Evolutionary conservation across 257 asterid genomes (phyloP).

Genomic region (Ilex asprella): DNA sequence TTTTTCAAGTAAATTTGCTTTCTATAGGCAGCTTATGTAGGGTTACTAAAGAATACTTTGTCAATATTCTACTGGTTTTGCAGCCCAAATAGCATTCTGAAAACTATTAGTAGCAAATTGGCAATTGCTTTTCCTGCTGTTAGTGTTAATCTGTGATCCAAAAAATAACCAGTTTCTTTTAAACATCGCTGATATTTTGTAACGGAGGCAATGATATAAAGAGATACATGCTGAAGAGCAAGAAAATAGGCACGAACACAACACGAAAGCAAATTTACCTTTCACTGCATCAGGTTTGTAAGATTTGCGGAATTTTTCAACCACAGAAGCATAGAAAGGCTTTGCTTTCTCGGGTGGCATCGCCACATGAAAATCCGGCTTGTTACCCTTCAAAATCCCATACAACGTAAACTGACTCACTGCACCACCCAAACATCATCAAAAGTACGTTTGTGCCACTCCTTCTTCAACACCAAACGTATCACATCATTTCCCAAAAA

Average conservation of each 20-base stretch:
- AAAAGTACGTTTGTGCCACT: conserved; percentile 1
- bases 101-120: too few relatives aligned
- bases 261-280: conserved; percentile 34
- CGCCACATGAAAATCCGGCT: conserved; percentile 93
- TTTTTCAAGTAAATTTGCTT: too few relatives aligned
- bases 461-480: background rate
- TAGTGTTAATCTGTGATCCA: too few relatives aligned
- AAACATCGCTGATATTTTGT: background rate
- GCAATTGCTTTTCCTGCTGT: too few relatives aligned
- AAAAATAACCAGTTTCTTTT: background rate
- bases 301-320: conserved; percentile 69
- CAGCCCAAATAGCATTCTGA: too few relatives aligned
- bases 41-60: too few relatives aligned
- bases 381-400: conserved; percentile 85
- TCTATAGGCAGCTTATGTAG: too few relatives aligned
- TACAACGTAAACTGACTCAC: conserved; percentile 90
- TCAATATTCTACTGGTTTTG: too few relatives aligned
- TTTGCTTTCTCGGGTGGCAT: conserved; percentile 87
- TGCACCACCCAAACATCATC: conserved; percentile 32
- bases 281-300: conserved; percentile 57
- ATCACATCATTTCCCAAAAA: conserved; percentile 1
- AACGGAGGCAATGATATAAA: background rate
- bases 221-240: background rate
- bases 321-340: conserved; percentile 65
- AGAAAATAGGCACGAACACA: background rate